phyloP scores from a whole-genome alignment of 768 basidiomycete species.

The Stropharia rugosoannulata region DNA sequence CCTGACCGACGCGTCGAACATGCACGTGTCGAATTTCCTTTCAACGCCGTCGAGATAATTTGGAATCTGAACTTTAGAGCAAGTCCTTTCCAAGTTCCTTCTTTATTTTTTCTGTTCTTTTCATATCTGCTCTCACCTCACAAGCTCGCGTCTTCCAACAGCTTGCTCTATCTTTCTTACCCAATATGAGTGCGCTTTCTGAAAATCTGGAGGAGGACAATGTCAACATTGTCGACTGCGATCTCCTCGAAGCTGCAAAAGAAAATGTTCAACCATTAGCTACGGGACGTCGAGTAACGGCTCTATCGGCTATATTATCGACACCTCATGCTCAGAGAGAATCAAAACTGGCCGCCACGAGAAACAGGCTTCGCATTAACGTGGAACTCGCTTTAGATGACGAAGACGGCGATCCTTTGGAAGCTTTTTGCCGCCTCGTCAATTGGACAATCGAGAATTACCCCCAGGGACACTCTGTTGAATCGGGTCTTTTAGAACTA shows the following conservation, averaged over 20 bases:
- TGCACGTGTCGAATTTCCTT: slow-evolving; percentile 7
- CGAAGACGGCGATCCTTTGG: slow-evolving; percentile 79
- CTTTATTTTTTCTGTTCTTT: not conserved
- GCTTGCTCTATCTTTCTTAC: not conserved
- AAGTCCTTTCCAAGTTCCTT: not conserved
- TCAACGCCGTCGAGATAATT: no score
- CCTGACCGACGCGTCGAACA: slow-evolving; percentile 6
- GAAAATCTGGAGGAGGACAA: slow-evolving; percentile 45
- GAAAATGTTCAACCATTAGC: slow-evolving; percentile 87
- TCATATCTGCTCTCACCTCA: not conserved
- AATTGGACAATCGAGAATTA: slow-evolving; percentile 95
- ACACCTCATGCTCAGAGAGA: slow-evolving; percentile 81
- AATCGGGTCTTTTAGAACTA: slow-evolving; percentile 89
- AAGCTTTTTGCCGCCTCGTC: slow-evolving; percentile 83
- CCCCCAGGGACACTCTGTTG: slow-evolving; percentile 86
- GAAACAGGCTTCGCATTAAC: slow-evolving; percentile 68
- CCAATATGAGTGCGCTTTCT: slow-evolving; percentile 11
- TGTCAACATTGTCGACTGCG: slow-evolving; percentile 69
- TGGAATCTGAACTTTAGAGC: no score
- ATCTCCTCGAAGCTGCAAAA: slow-evolving; percentile 79
- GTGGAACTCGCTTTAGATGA: slow-evolving; percentile 79
- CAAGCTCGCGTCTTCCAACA: not conserved
- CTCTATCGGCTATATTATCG: slow-evolving; percentile 69
- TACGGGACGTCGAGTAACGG: slow-evolving; percentile 74
- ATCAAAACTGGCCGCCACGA: slow-evolving; percentile 60